Evolutionary conservation across 345 rosid genomes (phyloP).

Genomic region (Dimocarpus longan): DNA sequence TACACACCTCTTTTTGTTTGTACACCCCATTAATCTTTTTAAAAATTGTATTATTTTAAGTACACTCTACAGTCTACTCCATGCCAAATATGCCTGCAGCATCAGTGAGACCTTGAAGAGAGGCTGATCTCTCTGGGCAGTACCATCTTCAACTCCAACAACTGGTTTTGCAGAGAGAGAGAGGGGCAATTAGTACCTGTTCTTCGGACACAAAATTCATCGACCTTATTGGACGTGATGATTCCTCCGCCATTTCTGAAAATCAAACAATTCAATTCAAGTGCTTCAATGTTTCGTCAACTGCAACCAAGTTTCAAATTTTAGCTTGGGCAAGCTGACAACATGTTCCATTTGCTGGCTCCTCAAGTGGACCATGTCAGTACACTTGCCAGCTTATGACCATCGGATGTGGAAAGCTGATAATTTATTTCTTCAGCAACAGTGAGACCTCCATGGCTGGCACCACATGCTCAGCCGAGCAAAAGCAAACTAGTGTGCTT

Average conservation of each 20-base stretch:
- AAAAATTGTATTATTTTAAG: too few relatives aligned
- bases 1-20: too few relatives aligned
- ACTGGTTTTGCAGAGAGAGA: too few relatives aligned
- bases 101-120: too few relatives aligned
- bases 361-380: neutral
- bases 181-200: conserved; percentile 52
- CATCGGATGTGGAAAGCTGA: neutral
- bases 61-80: too few relatives aligned
- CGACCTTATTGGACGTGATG: conserved; percentile 54
- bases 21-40: too few relatives aligned
- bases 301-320: neutral
- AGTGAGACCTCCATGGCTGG: conserved; percentile 56
- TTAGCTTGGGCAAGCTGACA: neutral
- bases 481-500: conserved; percentile 9
- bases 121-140: too few relatives aligned
- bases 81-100: too few relatives aligned
- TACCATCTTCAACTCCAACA: too few relatives aligned
- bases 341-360: neutral
- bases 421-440: conserved; percentile 45
- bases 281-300: neutral
- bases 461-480: conserved; percentile 29
- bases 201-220: conserved; percentile 89
- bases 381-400: neutral
- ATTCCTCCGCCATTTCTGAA: conserved; percentile 67
- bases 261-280: neutral